Evolutionary conservation across 75 land plant genomes (phyloP).

Genomic region (Larix kaempferi): DNA sequence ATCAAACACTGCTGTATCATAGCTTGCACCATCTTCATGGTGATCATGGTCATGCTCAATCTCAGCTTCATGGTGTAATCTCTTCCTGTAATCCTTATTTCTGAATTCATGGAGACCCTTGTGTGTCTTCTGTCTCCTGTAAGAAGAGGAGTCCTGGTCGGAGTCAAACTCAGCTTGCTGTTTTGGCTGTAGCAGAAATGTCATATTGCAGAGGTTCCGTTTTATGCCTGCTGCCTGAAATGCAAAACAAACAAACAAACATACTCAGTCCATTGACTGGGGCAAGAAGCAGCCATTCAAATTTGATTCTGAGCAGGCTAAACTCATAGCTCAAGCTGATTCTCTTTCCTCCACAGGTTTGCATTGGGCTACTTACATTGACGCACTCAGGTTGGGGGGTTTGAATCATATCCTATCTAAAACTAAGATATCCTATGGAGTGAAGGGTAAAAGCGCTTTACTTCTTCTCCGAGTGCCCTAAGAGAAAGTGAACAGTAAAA

Average conservation of each 20-base stretch:
- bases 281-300: too few species aligned
- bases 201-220: conserved; percentile 8
- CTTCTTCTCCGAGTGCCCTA: too few species aligned
- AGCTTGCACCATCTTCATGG: conserved; percentile 4
- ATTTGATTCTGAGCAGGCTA: too few species aligned
- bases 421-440: too few species aligned
- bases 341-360: too few species aligned
- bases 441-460: too few species aligned
- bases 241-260: not conserved
- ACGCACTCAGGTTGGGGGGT: too few species aligned
- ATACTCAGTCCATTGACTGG: not conserved
- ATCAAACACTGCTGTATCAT: not conserved
- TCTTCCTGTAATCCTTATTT: not conserved
- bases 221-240: conserved; percentile 6
- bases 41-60: not conserved
- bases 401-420: too few species aligned
- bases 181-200: conserved; percentile 6
- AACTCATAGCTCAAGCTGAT: too few species aligned
- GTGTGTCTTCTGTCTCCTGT: conserved; percentile 6
- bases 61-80: not conserved
- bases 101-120: conserved; percentile 1
- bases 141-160: conserved; percentile 8
- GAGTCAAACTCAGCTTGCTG: conserved; percentile 11
- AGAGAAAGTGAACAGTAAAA: too few species aligned
- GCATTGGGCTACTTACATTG: too few species aligned